Evolutionary conservation across 1,284 basidiomycete species (phyloP), one percentile per base, ranked within the genome.

Genomic region (Moesziomyces globuligerus): DNA sequence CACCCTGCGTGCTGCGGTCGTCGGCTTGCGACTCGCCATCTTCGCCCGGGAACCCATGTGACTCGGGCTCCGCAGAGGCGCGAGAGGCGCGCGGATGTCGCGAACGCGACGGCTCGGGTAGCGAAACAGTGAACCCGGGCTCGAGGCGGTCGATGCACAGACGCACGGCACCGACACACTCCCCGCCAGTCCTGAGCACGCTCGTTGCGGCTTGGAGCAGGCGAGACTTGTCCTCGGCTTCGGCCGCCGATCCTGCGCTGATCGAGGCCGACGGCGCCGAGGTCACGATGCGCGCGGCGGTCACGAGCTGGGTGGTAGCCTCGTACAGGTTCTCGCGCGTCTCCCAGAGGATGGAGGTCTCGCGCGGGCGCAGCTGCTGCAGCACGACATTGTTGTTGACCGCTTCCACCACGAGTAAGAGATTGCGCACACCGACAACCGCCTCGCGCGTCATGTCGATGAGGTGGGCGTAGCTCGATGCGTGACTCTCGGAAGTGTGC

Each of bases 401-500:
- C 3, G 90, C 90, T 80, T 97, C 94, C 44, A 96, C 93, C 49
- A 98, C 90, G n/a, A 90, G 90, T 51, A 97, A 86, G 47, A 97
- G 86, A 75, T 91, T 91, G 82, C 93, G 91, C 18, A 96, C 93
- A 83, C 90, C 89, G 80, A 95, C 93, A 48, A 98, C 92, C 24
- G 94, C 91, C 84, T 96, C 93, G 47, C 91, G 88, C 6, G 94
- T 93, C 62, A 96, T 88, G 74, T 97, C 93, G 81, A 97, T 94
- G 81, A 98, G 87, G 74, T 94, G 90, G 0, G 93, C 93, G 34
- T 93, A 95, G 8, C 93, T 92, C 0, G 94, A 91, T 1, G 78
- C 74, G 83, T 96, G 93, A 18, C 91, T 91, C 23, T 88, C 86
- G 49, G 91, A 89, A 18, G 91, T 90, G 85, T 98, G 92, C 15